phyloP scores from a whole-genome alignment of 345 rosid species.

The Eucalyptus camaldulensis region DNA sequence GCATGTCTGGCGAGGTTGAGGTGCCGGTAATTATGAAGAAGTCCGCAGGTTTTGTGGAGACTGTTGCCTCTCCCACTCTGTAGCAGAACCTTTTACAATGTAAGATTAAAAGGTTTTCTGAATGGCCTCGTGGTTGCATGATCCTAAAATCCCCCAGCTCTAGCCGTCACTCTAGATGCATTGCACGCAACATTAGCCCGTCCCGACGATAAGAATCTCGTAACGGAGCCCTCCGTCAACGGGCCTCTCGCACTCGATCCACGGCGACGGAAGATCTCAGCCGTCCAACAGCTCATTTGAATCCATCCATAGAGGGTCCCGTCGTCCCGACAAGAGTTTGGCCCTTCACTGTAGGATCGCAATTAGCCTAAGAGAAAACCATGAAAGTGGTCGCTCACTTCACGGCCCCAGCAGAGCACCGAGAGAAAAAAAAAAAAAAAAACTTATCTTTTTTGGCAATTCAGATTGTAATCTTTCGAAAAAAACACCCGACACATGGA shows the following conservation, averaged over 20 bases:
- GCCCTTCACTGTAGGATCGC: not conserved
- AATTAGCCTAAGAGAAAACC: not conserved
- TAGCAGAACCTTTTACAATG: not conserved
- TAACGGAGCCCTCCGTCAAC: not conserved
- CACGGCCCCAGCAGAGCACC: not conserved
- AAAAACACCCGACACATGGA: not conserved
- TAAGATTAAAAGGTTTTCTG: not conserved
- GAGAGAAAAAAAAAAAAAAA: not conserved
- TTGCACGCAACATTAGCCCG: not conserved
- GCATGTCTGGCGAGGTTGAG: slow-evolving; percentile 20
- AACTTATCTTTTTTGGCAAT: not conserved
- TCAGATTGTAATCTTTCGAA: not conserved
- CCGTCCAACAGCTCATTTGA: not conserved
- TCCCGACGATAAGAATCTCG: not conserved
- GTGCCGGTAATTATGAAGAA: slow-evolving; percentile 9
- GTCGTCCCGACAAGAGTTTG: not conserved
- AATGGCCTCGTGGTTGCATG: not conserved
- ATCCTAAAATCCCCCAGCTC: not conserved
- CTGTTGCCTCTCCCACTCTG: slow-evolving; percentile 23
- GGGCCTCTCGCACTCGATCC: not conserved
- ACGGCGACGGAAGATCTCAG: not conserved
- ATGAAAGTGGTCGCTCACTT: not conserved
- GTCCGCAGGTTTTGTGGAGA: slow-evolving; percentile 7
- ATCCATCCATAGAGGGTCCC: not conserved
- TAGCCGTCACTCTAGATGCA: not conserved